Base-by-base conservation (phyloP, 768 basidiomycete genomes). In the Scleroderma bovista region DNA sequence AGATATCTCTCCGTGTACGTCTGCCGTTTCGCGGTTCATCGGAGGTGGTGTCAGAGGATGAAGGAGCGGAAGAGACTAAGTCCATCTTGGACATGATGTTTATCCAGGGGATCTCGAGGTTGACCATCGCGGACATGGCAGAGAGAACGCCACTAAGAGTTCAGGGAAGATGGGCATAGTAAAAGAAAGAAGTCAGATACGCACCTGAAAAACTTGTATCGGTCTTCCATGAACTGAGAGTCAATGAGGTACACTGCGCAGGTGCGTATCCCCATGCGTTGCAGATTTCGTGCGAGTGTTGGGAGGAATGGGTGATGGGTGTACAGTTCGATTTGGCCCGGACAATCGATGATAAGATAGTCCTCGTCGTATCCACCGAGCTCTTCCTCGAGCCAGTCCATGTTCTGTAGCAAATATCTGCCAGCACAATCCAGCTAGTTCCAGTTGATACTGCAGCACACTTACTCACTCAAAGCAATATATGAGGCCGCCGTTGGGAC, bases 21-120 rank as follows among this genome's bases (percentile, higher is more conserved):
- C 82, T 68, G 15, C 88, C 90, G 63, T 90, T 93, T 51, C 89
- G 72, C 16, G 77, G 75, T 22, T 79, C 78, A 52, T 77, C 73
- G 10, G 77, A 26, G 17, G 5, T n/a, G n/a, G n/a, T 26, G 15
- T 52, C 44, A 8, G 68, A 67, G 8, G 66, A 62, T 6, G 63
- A 67, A 6, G 58, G 9, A 2, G 54, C 31, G 1, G 57, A 23
- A 0, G 81, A 90, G 41, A 98, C 88, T 40, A 99, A 79, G 67
- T 99, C 96, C 96, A 99, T 98, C 69, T 99, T 99, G 39, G 92
- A 95, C 89, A 99, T 93, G 65, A 98, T 71, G 60, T 98, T 98
- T 53, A 99, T 85, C 87, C 93, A 94, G 1, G 94, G 93, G 32
- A 96, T 83, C 62, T 97, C 96, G 36, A 99, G 79, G 59, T 93